Base-by-base conservation (phyloP, 2,329 filamentous ascomycete genomes). In the Colletotrichum viniferum region DNA sequence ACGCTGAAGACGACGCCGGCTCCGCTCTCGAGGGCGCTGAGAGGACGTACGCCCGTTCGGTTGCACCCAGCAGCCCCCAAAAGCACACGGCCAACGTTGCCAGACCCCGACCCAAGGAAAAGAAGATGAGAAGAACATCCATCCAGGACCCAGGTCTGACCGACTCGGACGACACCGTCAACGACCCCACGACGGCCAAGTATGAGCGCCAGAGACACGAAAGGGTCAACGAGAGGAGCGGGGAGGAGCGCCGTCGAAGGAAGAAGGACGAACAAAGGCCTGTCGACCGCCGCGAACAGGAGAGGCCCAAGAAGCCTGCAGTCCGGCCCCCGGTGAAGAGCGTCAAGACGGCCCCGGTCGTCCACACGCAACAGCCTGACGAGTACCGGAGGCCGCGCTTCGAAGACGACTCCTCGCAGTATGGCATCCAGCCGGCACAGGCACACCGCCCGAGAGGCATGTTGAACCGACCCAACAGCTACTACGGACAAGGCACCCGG, bases 1-100 rank as follows among this genome's bases (percentile, higher is more conserved):
- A 90, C 71, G 87, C 84, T 62, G 88, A 90, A 79, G 88, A 90
- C 78, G 88, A 90, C 66, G 83, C 84, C 14, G 88, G 85, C 55
- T 87, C 86, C 69, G 81, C 84, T 43, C 80, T 85, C 21, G 81
- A 84, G 67, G 83, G 81, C 61, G 84, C 84, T 24, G 81, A 80
- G 76, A 82, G 83, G 74, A 69, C 32, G 14, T 91, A 90, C 82
- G 89, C 89, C 77, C 83, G 83, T 38, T 89, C 88, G 34, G 82
- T 85, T 68, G 86, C 84, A n/a, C 82, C 85, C 34, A 64, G 69
- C 38, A 87, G 86, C 77, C 86, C 87, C 12, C 81, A 79, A 66
- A 90, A 88, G 77, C 86, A 90, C 79, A 85, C 85, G 36, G 86
- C 90, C 79, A 91, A 91, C 80, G 90, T 87, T 24, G 82, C 88